Percentiles rank a stretch among this genome's conserved stretches.
phyloP scores from a whole-genome alignment of 768 basidiomycete species.

The Suillus alpinus region DNA sequence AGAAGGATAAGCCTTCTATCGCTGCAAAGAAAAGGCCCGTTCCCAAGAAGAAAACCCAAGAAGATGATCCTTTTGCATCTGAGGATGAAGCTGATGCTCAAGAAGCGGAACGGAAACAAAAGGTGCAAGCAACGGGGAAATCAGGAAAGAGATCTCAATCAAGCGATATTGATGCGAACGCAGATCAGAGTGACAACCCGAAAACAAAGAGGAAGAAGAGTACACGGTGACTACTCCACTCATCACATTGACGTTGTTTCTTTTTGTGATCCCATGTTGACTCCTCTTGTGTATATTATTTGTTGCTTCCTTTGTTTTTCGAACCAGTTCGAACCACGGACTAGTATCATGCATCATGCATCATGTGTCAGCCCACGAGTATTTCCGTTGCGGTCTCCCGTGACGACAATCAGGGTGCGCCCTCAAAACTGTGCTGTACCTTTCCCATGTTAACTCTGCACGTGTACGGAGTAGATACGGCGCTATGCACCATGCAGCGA shows the following conservation, averaged over 20 bases:
- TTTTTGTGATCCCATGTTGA: not conserved
- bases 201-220: conserved; percentile 1
- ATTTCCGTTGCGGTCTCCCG: not conserved
- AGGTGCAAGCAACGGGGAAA: not conserved
- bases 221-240: not conserved
- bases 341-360: too few relatives aligned
- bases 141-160: not conserved
- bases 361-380: not conserved
- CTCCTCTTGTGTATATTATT: not conserved
- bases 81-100: conserved; percentile 35
- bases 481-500: not conserved
- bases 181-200: not conserved
- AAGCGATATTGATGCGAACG: not conserved
- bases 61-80: conserved; percentile 59
- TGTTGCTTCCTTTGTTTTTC: not conserved
- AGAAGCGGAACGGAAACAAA: not conserved
- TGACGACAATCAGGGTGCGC: conserved; percentile 2
- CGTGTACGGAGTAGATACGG: conserved; percentile 2
- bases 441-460: not conserved
- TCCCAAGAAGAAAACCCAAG: conserved; percentile 41
- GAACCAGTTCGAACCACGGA: not conserved
- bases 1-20: conserved; percentile 17
- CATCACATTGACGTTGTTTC: not conserved
- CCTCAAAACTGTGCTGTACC: not conserved
- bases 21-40: conserved; percentile 38